Evolutionary conservation across 345 rosid species (phyloP).

Genomic region (Citrus cavaleriei): DNA sequence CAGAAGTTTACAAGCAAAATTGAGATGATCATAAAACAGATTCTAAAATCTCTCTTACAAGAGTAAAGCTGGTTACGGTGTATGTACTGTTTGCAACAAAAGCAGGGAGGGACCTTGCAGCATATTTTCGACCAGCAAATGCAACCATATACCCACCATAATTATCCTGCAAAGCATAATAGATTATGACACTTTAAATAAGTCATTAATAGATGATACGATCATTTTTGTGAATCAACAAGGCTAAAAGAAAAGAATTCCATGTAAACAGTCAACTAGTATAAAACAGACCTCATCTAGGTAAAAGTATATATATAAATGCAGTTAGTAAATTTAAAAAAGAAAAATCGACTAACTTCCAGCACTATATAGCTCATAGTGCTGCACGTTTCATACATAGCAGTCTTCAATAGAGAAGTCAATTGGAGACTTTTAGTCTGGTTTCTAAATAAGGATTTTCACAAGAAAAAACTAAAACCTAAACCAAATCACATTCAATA

Average conservation of each 20-base stretch:
- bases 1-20: neutral
- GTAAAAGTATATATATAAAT: neutral
- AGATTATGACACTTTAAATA: neutral
- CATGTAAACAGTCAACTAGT: neutral
- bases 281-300: neutral
- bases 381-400: neutral
- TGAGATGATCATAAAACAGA: neutral
- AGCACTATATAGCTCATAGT: neutral
- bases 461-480: neutral
- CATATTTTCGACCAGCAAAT: conserved; percentile 94
- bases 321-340: neutral
- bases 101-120: conserved; percentile 81
- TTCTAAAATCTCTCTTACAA: conserved; percentile 45
- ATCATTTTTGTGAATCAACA: neutral
- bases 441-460: neutral
- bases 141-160: conserved; percentile 95
- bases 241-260: neutral
- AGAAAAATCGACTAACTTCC: neutral
- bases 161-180: conserved; percentile 37
- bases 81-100: conserved; percentile 71
- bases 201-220: neutral
- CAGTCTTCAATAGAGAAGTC: neutral
- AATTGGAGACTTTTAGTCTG: no score
- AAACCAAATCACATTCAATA: neutral
- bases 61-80: conserved; percentile 89